Evolutionary conservation across 345 rosid species (phyloP), one percentile per base, ranked within the genome.

Genomic region (Angophora floribunda): DNA sequence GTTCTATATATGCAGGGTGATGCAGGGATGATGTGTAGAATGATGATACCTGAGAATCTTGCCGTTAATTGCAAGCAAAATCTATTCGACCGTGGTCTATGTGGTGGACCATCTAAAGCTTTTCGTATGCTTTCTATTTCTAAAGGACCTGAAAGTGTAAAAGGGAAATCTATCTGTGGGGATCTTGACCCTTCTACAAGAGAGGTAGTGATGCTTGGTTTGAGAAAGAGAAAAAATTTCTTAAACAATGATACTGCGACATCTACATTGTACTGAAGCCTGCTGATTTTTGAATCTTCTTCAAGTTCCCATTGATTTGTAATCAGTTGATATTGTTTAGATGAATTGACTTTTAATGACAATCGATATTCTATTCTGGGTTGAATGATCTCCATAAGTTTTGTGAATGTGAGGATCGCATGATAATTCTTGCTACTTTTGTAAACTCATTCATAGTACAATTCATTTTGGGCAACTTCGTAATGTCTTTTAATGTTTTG

Each of bases 1-100:
- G 44, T 52, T 57, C 63, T 59, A 49, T 50, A 16, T 24, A 30
- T 47, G 57, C 41, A 59, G 88, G 16, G 85, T 90, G 96, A 98
- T 87, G 96, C 97, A 53, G 95, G 92, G 94, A 95, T 86, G 94
- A 92, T 95, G 92, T 93, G 92, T 90, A 90, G 86, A 87, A 89
- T 91, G 89, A 57, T 97, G 88, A 94, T 87, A 65, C 84, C 89
- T 90, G 94, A 90, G 89, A 89, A 94, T 57, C 30, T 89, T 86
- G 96, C 89, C 19, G 52, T 89, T 89, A 88, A 88, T 17, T 91
- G 91, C 91, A 92, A 84, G 36, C 88, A 91, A 52, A 84, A 88
- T 87, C 90, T 93, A 86, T 85, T 90, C 87, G 89, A 93, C 85
- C 94, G 98, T 89, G 91, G 89, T 92, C 67, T 90, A 28, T 95